These are phyloP conservation scores for Besnoitia besnoiti DNA, from an alignment of 169 alveolate species.

Conservation along the genomic window DNA sequence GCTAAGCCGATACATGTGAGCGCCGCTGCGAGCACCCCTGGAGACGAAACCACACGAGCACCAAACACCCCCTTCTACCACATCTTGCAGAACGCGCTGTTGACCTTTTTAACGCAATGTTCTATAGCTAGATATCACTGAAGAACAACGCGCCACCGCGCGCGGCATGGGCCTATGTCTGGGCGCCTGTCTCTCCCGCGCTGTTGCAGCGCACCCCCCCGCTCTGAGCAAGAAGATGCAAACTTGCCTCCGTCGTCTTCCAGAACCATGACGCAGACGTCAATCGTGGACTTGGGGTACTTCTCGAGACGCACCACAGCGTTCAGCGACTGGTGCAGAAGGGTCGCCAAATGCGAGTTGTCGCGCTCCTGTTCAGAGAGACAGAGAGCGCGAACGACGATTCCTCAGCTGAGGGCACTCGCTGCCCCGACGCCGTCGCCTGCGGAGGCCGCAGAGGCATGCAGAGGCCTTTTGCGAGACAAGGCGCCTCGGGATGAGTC, in stretches of 20 bases:
- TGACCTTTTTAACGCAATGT: too few relatives aligned
- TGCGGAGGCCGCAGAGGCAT: too few relatives aligned
- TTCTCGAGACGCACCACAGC: slow-evolving; percentile 23
- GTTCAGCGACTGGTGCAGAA: slow-evolving; percentile 60
- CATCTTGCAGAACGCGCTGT: too few relatives aligned
- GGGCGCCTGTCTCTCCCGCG: background rate
- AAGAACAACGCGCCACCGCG: too few relatives aligned
- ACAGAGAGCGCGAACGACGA: background rate
- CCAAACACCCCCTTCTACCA: too few relatives aligned
- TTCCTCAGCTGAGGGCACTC: background rate
- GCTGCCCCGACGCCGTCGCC: too few relatives aligned
- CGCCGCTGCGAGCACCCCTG: slow-evolving; percentile 64
- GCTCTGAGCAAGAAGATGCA: background rate
- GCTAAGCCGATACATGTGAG: slow-evolving; percentile 59
- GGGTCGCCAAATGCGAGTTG: background rate
- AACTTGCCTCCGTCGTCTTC: slow-evolving; percentile 70
- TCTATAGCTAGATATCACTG: too few relatives aligned
- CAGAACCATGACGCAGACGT: slow-evolving; percentile 25
- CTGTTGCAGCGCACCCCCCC: too few relatives aligned
- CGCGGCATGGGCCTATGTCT: too few relatives aligned
- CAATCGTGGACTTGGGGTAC: slow-evolving; percentile 56
- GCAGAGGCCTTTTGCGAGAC: too few relatives aligned
- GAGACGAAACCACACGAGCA: background rate
- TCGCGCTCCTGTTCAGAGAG: background rate
- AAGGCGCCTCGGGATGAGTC: too few relatives aligned